These are phyloP conservation scores for Botrytis aclada DNA, from an alignment of 2,329 filamentous ascomycete species.

Conservation along the genomic window DNA sequence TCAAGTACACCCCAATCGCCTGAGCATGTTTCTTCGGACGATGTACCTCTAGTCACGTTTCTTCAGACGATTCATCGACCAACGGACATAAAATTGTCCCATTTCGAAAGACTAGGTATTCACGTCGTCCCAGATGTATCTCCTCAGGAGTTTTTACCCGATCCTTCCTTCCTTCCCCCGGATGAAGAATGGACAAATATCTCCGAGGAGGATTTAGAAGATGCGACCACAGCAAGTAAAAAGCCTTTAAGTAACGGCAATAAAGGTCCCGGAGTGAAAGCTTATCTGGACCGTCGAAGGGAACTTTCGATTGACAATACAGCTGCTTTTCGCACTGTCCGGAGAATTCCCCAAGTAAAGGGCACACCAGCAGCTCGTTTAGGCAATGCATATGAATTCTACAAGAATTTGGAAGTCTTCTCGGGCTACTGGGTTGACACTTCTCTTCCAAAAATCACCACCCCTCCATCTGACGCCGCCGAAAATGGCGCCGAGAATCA, in stretches of 20 bases:
- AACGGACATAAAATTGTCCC: constrained; percentile 46
- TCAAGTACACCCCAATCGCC: constrained; percentile 33
- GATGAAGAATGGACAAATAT: constrained; percentile 47
- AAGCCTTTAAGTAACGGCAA: constrained; percentile 51
- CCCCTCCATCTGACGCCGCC: constrained; percentile 24
- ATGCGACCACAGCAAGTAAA: constrained; percentile 48
- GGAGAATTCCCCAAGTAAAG: constrained; percentile 53
- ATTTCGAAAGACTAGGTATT: constrained; percentile 57
- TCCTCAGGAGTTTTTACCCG: constrained; percentile 52
- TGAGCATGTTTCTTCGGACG: constrained; percentile 23
- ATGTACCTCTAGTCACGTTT: constrained; percentile 47
- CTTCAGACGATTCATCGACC: constrained; percentile 55
- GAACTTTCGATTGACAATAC: constrained; percentile 57
- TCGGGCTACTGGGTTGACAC: constrained; percentile 62
- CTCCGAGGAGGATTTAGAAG: constrained; percentile 33
- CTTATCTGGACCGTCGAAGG: constrained; percentile 56
- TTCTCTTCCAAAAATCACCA: constrained; percentile 38
- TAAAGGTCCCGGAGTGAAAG: constrained; percentile 54
- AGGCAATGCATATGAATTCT: constrained; percentile 65
- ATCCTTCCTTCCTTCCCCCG: constrained; percentile 52
- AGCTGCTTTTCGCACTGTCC: constrained; percentile 58
- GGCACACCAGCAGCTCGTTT: constrained; percentile 54
- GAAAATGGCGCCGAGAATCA: constrained; percentile 13
- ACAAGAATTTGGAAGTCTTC: constrained; percentile 58
- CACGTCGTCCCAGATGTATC: constrained; percentile 51